A percentile compares a stretch with the other conserved stretches of the same genome.
Evolutionary conservation across 768 basidiomycete species (phyloP).

Genomic region (Dioszegia aurantiaca): DNA sequence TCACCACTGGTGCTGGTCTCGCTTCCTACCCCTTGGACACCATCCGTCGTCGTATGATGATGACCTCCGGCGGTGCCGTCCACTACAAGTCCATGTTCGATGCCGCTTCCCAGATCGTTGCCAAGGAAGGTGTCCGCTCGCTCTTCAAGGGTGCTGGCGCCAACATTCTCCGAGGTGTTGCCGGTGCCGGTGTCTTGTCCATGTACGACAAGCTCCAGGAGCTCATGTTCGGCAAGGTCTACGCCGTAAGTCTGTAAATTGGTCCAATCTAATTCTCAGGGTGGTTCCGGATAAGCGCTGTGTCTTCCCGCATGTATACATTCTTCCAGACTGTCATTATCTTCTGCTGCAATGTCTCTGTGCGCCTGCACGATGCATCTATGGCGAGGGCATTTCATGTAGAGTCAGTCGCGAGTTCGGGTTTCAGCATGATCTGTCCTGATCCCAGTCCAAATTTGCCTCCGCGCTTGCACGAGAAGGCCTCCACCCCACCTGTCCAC

Average conservation of each 20-base stretch:
- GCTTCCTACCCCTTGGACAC: conserved; percentile 66
- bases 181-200: conserved; percentile 98
- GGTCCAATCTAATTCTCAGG: conserved; percentile 21
- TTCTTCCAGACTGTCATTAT: too few relatives aligned
- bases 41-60: conserved; percentile 99
- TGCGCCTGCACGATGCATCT: too few relatives aligned
- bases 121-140: conserved; percentile 85
- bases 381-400: too few relatives aligned
- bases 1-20: conserved; percentile 98
- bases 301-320: background rate
- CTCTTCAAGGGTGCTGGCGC: conserved; percentile 99
- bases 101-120: conserved; percentile 86
- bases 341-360: too few relatives aligned
- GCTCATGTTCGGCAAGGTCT: conserved; percentile 94
- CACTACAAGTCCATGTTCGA: conserved; percentile 99
- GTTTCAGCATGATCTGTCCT: too few relatives aligned
- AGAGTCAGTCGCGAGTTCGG: too few relatives aligned
- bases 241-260: conserved; percentile 97
- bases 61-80: conserved; percentile 91
- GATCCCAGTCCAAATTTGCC: too few relatives aligned
- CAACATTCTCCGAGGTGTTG: conserved; percentile 93
- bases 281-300: conserved; percentile 49
- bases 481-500: too few relatives aligned
- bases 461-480: too few relatives aligned
- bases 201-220: conserved; percentile 98